These are phyloP conservation scores for Fusarium musae DNA, from an alignment of 2,329 filamentous ascomycete genomes.

Conservation along the genomic window DNA sequence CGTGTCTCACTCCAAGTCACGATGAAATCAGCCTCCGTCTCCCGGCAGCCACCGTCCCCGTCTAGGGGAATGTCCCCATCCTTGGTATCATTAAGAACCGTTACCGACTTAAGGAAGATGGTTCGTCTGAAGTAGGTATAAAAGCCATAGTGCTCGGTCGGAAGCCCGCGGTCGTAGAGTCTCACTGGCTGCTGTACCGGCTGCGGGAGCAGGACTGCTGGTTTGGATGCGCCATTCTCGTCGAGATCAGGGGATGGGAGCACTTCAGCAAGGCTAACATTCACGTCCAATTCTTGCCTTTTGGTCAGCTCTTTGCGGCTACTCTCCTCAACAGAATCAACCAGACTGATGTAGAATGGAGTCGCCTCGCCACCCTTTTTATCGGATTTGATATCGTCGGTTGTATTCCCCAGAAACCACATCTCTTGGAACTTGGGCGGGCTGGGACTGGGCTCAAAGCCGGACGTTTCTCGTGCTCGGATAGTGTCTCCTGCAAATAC, in stretches of 20 bases:
- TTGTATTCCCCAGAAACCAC: constrained; percentile 85
- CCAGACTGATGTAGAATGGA: constrained; percentile 85
- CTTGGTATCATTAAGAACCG: constrained; percentile 57
- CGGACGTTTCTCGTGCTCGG: constrained; percentile 27
- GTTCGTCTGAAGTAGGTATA: constrained; percentile 92
- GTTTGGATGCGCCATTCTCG: constrained; percentile 76
- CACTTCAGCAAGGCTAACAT: constrained; percentile 49
- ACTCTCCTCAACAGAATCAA: constrained; percentile 58
- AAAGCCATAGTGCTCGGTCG: constrained; percentile 91
- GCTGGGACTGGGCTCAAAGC: constrained; percentile 63
- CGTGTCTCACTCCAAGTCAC: constrained; percentile 70
- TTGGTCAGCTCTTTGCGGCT: constrained; percentile 43
- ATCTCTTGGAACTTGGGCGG: constrained; percentile 76
- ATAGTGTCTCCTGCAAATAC: constrained; percentile 41
- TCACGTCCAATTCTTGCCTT: constrained; percentile 36
- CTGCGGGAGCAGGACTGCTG: constrained; percentile 77
- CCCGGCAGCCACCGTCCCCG: constrained; percentile 63
- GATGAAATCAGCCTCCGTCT: constrained; percentile 64
- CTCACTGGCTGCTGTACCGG: constrained; percentile 81
- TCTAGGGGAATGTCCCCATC: constrained; percentile 60
- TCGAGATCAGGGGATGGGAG: constrained; percentile 73
- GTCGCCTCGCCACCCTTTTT: constrained; percentile 86
- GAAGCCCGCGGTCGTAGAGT: constrained; percentile 83
- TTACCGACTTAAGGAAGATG: constrained; percentile 78
- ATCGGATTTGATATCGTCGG: constrained; percentile 73